These are phyloP conservation scores for Lagenaria siceraria DNA, from an alignment of 306 rosid genomes.

Conservation along the genomic window DNA sequence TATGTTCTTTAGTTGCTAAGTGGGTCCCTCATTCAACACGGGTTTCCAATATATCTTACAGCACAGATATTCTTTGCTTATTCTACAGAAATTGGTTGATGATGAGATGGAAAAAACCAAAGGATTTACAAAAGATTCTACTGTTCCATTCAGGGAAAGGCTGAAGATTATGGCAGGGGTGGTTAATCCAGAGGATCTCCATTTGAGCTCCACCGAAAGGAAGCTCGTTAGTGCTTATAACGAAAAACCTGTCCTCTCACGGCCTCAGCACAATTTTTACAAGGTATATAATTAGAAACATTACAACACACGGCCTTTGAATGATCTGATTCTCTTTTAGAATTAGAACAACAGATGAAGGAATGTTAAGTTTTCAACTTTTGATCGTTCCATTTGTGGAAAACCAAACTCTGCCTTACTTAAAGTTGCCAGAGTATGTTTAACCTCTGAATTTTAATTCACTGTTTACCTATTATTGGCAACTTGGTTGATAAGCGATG, in stretches of 20 bases:
- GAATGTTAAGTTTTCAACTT: neutral
- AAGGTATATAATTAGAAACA: conserved; percentile 26
- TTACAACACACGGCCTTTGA: neutral
- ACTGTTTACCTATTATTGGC: neutral
- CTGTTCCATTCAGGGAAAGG: conserved; percentile 71
- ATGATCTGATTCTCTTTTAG: neutral
- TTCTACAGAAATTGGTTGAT: conserved; percentile 54
- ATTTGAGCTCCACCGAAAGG: conserved; percentile 63
- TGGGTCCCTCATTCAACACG: neutral
- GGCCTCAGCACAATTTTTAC: conserved; percentile 84
- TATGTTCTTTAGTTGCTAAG: neutral
- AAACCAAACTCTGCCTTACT: neutral
- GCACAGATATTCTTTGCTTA: neutral
- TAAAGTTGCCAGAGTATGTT: neutral
- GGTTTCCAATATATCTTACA: neutral
- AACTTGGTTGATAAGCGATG: neutral
- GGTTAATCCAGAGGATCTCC: conserved; percentile 75
- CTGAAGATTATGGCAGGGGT: conserved; percentile 86
- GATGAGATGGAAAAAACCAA: conserved; percentile 78
- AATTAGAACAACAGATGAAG: neutral
- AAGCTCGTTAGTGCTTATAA: conserved; percentile 74
- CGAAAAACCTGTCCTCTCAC: conserved; percentile 85
- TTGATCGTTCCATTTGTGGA: neutral
- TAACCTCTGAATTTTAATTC: neutral
- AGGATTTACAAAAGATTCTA: conserved; percentile 77